Conservation (phyloP, 2,329 filamentous ascomycete species). For the Emmonsia crescens region DNA sequence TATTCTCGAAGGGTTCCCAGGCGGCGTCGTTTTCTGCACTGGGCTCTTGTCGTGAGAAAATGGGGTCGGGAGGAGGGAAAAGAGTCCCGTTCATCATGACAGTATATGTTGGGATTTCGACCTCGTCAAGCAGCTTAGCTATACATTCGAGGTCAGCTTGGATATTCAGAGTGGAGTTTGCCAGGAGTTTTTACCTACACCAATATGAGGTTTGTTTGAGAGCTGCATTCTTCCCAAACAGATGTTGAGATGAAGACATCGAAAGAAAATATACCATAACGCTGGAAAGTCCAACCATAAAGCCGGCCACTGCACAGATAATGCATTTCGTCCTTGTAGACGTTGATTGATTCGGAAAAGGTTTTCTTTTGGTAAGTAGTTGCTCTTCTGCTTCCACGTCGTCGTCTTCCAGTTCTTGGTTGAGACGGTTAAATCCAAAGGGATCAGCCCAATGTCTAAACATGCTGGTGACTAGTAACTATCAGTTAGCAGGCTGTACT, state of each 20-base stretch:
- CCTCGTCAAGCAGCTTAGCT: slow-evolving; percentile 12
- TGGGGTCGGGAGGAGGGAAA: slow-evolving; percentile 16
- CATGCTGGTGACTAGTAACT: neutral
- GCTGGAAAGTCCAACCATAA: neutral
- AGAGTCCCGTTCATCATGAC: slow-evolving; percentile 18
- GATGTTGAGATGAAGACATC: neutral
- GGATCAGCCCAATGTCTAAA: neutral
- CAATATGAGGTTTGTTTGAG: slow-evolving; percentile 6
- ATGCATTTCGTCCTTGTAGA: neutral
- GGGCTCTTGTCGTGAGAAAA: slow-evolving; percentile 21
- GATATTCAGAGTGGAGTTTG: neutral
- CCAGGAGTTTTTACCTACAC: neutral
- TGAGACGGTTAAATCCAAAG: neutral
- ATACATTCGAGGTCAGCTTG: neutral
- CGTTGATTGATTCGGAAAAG: neutral
- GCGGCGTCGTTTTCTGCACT: slow-evolving; percentile 19
- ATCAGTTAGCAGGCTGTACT: neutral
- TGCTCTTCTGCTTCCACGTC: neutral
- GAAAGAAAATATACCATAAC: neutral
- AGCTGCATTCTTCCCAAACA: neutral
- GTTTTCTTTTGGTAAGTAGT: neutral
- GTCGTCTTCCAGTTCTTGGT: neutral
- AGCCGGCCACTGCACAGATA: neutral
- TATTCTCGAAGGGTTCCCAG: slow-evolving; percentile 23
- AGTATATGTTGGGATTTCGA: slow-evolving; percentile 8